Evolutionary conservation across 2,329 filamentous ascomycete genomes (phyloP), one percentile per base, ranked within the genome.

Genomic region (Arachnomyces sp.): DNA sequence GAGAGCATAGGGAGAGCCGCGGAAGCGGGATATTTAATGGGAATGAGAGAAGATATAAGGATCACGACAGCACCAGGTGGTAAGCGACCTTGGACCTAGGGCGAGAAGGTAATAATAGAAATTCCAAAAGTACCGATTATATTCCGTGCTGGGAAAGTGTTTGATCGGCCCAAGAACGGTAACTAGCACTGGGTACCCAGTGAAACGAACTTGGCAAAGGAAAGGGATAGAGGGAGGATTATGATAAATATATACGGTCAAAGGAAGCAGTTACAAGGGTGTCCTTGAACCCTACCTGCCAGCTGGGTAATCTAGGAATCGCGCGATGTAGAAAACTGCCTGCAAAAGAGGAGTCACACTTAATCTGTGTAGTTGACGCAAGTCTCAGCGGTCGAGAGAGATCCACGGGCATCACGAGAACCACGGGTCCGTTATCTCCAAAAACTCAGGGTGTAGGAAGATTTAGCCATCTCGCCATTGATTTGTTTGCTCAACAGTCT

Each of bases 131-230:
- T 25, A 25, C 20, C 20, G 20, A 25, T 25, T n/a, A n/a, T n/a
- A n/a, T n/a, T 33, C 11, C 16, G 7, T 33, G 31, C 31, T 4
- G 31, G 7, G 46, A 47, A 34, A 37, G 28, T 17, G 14, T 47
- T 32, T 11, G 35, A 38, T n/a, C 36, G 28, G 15, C 38, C 30
- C 28, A 39, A 25, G 5, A 25, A 25, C 9, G 20, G 9, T 25
- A 25, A 25, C 9, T 9, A 25, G 20, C 20, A 25, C 20, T 25
- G 9, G 20, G 20, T 25, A 25, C 5, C 9, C 20, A 25, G 20
- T 25, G 9, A 25, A 25, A 25, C 20, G 9, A 25, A 25, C 20
- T 5, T 31, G 7, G 28, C 12, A 15, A 20, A 31, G 34, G 11
- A 34, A 28, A 28, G 17, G 5, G 34, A 40, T 32, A 33, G 28